A percentile compares a stretch with the other conserved stretches of the same genome.
These are phyloP conservation scores for Lophium mytilinum DNA, from an alignment of 495 filamentous ascomycete species.

Conservation along the genomic window DNA sequence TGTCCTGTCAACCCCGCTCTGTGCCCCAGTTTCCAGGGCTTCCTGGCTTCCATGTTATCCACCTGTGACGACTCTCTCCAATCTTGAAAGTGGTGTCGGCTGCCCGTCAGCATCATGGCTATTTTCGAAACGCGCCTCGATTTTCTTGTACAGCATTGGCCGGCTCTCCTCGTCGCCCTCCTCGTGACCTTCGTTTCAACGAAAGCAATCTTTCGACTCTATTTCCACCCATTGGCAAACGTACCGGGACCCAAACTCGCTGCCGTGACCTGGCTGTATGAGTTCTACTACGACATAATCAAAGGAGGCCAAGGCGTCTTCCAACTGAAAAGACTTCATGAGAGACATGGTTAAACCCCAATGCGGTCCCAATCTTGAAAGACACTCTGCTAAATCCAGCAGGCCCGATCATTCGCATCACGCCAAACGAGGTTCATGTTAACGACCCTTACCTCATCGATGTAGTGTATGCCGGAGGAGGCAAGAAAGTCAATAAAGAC, in stretches of 20 bases:
- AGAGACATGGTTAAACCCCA: slow-evolving; percentile 10
- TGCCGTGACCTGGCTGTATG: slow-evolving; percentile 22
- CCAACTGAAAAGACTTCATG: slow-evolving; percentile 13
- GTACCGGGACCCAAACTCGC: slow-evolving; percentile 22
- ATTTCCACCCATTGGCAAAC: slow-evolving; percentile 9
- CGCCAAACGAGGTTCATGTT: slow-evolving; percentile 11
- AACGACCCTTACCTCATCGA: slow-evolving; percentile 6
- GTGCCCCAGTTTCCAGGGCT: too few relatives aligned
- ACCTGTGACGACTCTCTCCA: too few relatives aligned
- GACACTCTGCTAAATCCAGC: too few relatives aligned
- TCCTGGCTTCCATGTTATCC: too few relatives aligned
- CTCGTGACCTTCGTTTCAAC: background rate
- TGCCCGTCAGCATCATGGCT: too few relatives aligned
- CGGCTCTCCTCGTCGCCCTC: background rate
- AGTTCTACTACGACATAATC: slow-evolving; percentile 24
- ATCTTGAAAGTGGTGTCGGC: too few relatives aligned
- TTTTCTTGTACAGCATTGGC: too few relatives aligned
- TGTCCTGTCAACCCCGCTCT: too few relatives aligned
- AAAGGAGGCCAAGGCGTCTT: slow-evolving; percentile 7
- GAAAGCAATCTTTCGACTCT: slow-evolving; percentile 15
- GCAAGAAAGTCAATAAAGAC: slow-evolving; percentile 2
- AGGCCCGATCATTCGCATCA: slow-evolving; percentile 6
- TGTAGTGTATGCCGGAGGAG: slow-evolving; percentile 5
- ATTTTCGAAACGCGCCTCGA: too few relatives aligned
- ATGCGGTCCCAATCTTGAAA: background rate